Conservation (phyloP, 768 basidiomycete species). For the Mycena belliarum region DNA sequence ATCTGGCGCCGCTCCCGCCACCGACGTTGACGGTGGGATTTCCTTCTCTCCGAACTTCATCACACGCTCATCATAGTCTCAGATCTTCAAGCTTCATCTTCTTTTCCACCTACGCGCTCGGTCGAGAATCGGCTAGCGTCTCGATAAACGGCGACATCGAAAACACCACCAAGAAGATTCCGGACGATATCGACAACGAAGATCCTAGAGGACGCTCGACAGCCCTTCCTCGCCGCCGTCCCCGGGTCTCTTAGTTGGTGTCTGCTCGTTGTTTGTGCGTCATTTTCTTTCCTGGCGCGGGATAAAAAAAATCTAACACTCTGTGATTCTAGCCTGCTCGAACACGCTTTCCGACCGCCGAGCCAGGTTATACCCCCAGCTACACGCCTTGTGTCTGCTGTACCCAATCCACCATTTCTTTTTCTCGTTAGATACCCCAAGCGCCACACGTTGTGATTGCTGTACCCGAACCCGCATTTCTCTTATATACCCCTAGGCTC, state of each 20-base stretch:
- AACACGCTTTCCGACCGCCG: not conserved
- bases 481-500: no score
- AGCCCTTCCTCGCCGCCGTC: not conserved
- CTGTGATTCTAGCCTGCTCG: not conserved
- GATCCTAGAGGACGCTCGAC: not conserved
- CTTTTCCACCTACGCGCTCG: not conserved
- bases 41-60: not conserved
- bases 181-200: no score
- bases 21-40: not conserved
- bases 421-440: no score
- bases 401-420: no score
- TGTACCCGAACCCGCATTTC: no score
- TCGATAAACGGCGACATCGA: not conserved
- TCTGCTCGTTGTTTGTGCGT: no score
- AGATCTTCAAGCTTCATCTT: not conserved
- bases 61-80: not conserved
- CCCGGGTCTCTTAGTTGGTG: no score
- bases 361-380: not conserved
- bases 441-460: no score
- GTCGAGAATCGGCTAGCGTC: constrained; percentile 6
- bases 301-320: no score
- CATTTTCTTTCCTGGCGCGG: no score
- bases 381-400: not conserved
- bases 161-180: no score
- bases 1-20: not conserved